phyloP scores from a whole-genome alignment of 169 alveolate species.

The Plasmodium blacklocki region DNA sequence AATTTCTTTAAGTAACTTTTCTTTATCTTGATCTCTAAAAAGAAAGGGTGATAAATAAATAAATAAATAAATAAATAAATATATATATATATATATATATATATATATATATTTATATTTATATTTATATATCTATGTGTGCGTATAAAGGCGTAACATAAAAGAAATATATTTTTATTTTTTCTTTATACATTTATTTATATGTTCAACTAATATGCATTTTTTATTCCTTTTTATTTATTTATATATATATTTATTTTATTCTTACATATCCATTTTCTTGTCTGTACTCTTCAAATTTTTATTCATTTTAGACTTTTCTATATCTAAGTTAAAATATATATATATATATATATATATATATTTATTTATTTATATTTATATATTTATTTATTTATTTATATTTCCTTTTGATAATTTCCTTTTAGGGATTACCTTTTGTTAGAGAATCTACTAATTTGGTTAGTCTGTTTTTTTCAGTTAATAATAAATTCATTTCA shows the following conservation, averaged over 20 bases:
- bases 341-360: conserved; percentile 3
- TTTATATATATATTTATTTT: neutral
- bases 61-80: too few relatives aligned
- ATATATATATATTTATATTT: too few relatives aligned
- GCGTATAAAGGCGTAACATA: too few relatives aligned
- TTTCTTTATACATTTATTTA: too few relatives aligned
- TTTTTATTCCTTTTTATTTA: neutral
- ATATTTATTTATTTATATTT: neutral
- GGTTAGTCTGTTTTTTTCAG: conserved; percentile 64
- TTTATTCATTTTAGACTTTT: conserved; percentile 43
- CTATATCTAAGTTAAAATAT: conserved; percentile 20
- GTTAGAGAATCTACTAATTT: conserved; percentile 59
- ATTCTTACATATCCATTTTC: conserved; percentile 8
- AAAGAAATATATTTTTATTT: too few relatives aligned
- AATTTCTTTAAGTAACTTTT: conserved; percentile 37
- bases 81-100: too few relatives aligned
- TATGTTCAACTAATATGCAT: too few relatives aligned
- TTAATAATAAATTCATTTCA: conserved; percentile 37
- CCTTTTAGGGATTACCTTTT: conserved; percentile 18
- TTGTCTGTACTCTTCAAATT: conserved; percentile 7
- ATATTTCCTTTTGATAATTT: conserved; percentile 28
- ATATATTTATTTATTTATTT: neutral
- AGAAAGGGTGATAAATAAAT: neutral
- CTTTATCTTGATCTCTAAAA: conserved; percentile 27
- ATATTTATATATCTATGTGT: too few relatives aligned